These are phyloP conservation scores for Ormosia semicastrata DNA, from an alignment of 306 rosid species.

Conservation along the genomic window DNA sequence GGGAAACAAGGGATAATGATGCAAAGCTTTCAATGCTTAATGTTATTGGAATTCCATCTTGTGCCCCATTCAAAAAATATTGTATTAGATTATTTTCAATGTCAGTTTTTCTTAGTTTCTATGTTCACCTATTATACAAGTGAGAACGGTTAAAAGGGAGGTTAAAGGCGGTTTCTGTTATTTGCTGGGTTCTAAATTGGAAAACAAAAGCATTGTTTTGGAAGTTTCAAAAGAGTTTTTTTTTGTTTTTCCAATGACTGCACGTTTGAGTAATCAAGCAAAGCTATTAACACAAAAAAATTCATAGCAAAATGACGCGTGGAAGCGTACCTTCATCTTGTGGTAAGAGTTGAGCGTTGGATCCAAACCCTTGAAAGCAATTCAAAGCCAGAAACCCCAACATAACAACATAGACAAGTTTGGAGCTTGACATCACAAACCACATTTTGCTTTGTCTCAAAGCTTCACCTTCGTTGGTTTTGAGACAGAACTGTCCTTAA, in stretches of 20 bases:
- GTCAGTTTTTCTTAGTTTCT: neutral
- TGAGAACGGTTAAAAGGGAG: slow-evolving; percentile 1
- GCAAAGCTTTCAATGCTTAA: neutral
- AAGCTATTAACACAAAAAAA: neutral
- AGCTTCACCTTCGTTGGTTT: neutral
- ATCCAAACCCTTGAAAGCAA: slow-evolving; percentile 33
- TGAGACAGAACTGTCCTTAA: neutral
- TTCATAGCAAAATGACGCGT: neutral
- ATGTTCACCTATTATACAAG: neutral
- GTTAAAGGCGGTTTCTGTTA: neutral
- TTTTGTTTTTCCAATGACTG: neutral
- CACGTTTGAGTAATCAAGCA: neutral
- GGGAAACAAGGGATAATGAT: neutral
- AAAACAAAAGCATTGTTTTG: neutral
- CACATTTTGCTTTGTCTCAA: slow-evolving; percentile 30
- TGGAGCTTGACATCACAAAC: slow-evolving; percentile 22
- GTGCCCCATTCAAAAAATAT: neutral
- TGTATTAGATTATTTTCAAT: neutral
- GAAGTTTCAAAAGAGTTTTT: neutral
- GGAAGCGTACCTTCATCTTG: slow-evolving; percentile 58
- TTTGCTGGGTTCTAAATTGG: neutral
- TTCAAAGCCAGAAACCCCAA: slow-evolving; percentile 36
- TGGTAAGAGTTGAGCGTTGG: slow-evolving; percentile 63
- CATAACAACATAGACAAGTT: slow-evolving; percentile 18
- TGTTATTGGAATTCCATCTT: neutral